Base-by-base conservation (phyloP, 176 grass and related monocot species). In the Oryza meridionalis region DNA sequence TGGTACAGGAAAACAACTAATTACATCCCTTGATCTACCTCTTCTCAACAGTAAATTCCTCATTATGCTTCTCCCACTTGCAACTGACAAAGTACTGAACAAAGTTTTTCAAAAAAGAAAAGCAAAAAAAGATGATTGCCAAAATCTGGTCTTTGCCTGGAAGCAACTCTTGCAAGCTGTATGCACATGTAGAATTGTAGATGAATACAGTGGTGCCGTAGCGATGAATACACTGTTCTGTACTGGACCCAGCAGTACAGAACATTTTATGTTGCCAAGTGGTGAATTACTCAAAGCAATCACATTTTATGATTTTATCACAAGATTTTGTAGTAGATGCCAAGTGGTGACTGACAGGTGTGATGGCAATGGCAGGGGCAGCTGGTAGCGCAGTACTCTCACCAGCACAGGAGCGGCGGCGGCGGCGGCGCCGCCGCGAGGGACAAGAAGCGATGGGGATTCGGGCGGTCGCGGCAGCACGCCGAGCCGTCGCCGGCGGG, bases 401-500 rank as follows among this genome's bases (percentile, higher is more conserved):
- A 77, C 9, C 14, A 65, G 68, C 80, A 73, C 5, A 55, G 51
- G 37, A 9, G 84, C 64, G 42, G 83, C 67, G 70, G 70, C 73
- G 45, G 35, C 35, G 46, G 13, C 46, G 70, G 51, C 29, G 29
- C 29, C 80, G 70, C 66, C 73, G 45, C 40, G 25, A 81, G 78
- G 82, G 93, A 92, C 66, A 99, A 96, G 91, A 99, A 96, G 87
- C 89, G 83, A 91, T 94, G 96, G 96, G 84, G 80, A 4, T 96
- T 94, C 69, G 89, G 88, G n/a, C 85, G 87, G 82, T 62, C 91
- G 26, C 80, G 84, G 70, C 76, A 15, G 81, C 84, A 80, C 31
- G 84, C 76, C 64, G 89, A 87, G 65, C 19, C 84, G 49, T 70
- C 75, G 49, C 27, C 81, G 4, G 71, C 88, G 79, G 89, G 81